Evolutionary conservation across 1,284 basidiomycete genomes (phyloP).

Genomic region (Spongiforma sp.): DNA sequence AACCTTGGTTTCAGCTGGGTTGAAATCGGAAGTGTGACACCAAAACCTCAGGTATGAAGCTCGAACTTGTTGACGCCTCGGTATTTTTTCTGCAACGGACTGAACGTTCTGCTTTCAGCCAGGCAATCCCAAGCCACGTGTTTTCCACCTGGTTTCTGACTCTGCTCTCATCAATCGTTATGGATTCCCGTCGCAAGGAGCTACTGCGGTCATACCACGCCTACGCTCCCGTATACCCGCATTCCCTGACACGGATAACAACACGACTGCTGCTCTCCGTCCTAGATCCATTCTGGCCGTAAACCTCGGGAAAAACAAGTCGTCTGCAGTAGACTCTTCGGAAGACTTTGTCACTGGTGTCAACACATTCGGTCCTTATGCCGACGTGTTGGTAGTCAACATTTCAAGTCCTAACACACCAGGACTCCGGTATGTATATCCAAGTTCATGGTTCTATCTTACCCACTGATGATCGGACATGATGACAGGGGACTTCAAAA

Average conservation of each 20-base stretch:
- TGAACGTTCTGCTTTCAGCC: constrained; percentile 52
- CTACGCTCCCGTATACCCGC: constrained; percentile 75
- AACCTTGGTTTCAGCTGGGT: constrained; percentile 98
- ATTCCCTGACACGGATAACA: constrained; percentile 45
- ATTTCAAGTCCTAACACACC: constrained; percentile 98
- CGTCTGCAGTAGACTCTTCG: constrained; percentile 79
- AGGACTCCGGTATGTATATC: constrained; percentile 70
- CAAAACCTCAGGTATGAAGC: constrained; percentile 84
- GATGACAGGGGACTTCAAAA: constrained; percentile 79
- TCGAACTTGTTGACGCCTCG: background rate
- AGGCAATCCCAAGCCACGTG: constrained; percentile 92
- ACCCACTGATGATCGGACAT: background rate
- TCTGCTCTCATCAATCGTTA: constrained; percentile 94
- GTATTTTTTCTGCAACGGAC: background rate
- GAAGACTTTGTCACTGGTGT: constrained; percentile 92
- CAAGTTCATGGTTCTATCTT: constrained; percentile 3
- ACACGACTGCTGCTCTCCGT: constrained; percentile 70
- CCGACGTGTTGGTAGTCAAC: constrained; percentile 95
- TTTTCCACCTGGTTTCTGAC: constrained; percentile 90
- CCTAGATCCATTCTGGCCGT: constrained; percentile 82
- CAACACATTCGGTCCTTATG: constrained; percentile 82
- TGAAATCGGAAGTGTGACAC: constrained; percentile 95
- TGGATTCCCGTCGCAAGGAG: constrained; percentile 97
- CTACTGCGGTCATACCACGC: constrained; percentile 85
- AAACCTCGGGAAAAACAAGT: constrained; percentile 98